These are phyloP conservation scores for Schwanniomyces occidentalis DNA, from an alignment of 805 yeast species.

Conservation along the genomic window DNA sequence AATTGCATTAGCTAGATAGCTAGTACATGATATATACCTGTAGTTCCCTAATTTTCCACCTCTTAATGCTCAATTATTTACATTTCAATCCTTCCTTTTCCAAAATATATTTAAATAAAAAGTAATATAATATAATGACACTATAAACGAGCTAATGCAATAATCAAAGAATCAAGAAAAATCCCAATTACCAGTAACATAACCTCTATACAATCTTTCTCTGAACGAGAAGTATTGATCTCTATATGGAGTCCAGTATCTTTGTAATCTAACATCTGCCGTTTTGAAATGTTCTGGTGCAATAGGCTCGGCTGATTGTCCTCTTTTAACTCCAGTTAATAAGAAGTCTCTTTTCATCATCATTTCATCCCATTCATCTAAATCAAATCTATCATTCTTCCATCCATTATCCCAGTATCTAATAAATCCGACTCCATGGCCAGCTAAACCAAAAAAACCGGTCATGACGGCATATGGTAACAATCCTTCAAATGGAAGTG, in stretches of 20 bases:
- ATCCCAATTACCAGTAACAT: constrained; percentile 47
- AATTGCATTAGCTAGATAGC: too few species aligned
- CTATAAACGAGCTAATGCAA: constrained; percentile 1
- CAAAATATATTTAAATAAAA: too few species aligned
- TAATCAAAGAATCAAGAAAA: constrained; percentile 17
- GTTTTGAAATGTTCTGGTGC: constrained; percentile 82
- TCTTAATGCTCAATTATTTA: too few species aligned
- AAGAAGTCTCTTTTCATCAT: constrained; percentile 74
- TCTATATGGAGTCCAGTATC: constrained; percentile 49
- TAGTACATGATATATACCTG: too few species aligned
- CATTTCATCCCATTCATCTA: constrained; percentile 44
- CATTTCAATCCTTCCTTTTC: too few species aligned
- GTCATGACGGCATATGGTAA: constrained; percentile 47
- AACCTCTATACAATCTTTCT: constrained; percentile 49
- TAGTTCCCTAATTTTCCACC: too few species aligned
- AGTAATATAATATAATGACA: constrained; percentile 3
- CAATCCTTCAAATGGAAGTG: constrained; percentile 49
- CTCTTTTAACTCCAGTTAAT: constrained; percentile 73
- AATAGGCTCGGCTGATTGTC: constrained; percentile 60
- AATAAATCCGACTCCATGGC: constrained; percentile 45
- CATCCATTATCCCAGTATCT: constrained; percentile 52
- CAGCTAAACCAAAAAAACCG: constrained; percentile 46
- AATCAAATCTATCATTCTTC: constrained; percentile 46
- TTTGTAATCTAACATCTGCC: constrained; percentile 27
- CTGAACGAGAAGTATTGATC: constrained; percentile 46